These are phyloP conservation scores for Grosmannia penicillata DNA, from an alignment of 2,329 filamentous ascomycete species.

Conservation along the genomic window DNA sequence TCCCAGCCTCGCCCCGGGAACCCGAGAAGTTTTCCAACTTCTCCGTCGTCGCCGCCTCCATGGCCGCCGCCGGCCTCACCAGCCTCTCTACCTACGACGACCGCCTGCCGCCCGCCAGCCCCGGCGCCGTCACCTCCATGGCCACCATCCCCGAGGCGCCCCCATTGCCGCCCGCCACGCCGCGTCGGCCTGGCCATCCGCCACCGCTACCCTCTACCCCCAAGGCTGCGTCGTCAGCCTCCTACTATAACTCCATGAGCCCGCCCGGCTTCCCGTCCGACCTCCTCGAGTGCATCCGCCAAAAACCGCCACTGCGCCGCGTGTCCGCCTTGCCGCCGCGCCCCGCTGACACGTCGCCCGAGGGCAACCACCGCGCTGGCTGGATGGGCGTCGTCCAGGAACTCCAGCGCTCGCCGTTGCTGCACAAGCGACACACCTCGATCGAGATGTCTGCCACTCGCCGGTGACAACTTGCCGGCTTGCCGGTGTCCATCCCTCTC, in stretches of 20 bases:
- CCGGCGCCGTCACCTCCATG: neutral
- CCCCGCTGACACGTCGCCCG: constrained; percentile 24
- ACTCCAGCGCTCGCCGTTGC: constrained; percentile 42
- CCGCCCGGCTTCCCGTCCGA: constrained; percentile 22
- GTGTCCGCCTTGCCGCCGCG: constrained; percentile 30
- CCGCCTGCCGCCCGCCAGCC: neutral
- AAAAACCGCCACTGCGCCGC: constrained; percentile 33
- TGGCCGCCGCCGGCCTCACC: constrained; percentile 4
- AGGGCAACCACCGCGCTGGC: constrained; percentile 32
- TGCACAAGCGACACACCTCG: constrained; percentile 47
- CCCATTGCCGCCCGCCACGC: neutral
- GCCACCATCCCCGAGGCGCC: neutral
- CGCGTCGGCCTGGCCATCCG: neutral
- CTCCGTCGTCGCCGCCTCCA: constrained; percentile 4
- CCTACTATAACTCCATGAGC: constrained; percentile 1
- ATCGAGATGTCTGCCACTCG: constrained; percentile 29
- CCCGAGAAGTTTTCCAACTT: constrained; percentile 17
- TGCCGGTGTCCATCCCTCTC: neutral
- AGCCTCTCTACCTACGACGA: neutral
- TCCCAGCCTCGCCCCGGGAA: constrained; percentile 12
- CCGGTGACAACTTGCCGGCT: no score
- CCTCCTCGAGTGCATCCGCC: constrained; percentile 27
- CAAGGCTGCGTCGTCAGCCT: no score
- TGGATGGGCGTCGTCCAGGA: constrained; percentile 52
- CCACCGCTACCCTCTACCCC: neutral